Evolutionary conservation across 2,329 filamentous ascomycete genomes (phyloP), one percentile per base, ranked within the genome.

Genomic region (Akanthomyces uredinophilus): DNA sequence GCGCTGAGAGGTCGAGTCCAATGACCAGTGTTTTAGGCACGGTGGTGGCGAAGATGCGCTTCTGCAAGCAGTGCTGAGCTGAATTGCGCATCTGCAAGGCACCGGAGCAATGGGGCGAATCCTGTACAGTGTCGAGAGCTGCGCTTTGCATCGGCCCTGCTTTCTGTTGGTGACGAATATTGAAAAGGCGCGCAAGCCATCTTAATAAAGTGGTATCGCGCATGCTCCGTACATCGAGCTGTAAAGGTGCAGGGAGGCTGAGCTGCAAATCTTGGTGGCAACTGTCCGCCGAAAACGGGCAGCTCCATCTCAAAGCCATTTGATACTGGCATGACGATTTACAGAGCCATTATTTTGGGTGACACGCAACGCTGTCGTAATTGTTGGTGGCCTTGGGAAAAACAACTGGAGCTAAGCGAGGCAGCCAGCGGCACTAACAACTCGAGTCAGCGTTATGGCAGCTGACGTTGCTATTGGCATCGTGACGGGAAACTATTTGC

Each of bases 41-140:
- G 54, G 44, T 39, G 46, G 46, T 59, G 56, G 56, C 46, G n/a
- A 51, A 41, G 44, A 41, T 59, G 46, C 35, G 46, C 43, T 59
- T 59, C 44, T 50, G 56, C 56, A 41, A 8, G 22, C 35, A 39
- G 35, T 44, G 14, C 4, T 49, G 46, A 41, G 44, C 55, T 37
- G 53, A 56, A 49, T 16, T 29, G 14, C 37, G 29, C 35, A 44
- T 47, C 29, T 39, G 43, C 20, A 57, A 37, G 44, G 44, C 56
- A 37, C 32, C 14, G 35, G 44, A 58, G 55, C 32, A 58, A 39
- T 27, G 43, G 41, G 20, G 43, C 27, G 18, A 24, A 29, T 27
- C 20, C 24, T 29, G 22, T 6, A 27, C 13, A 14, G 11, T 11
- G 5, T 32, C 27, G 41, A n/a, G 22, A 20, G 16, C 11, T 43